Evolutionary conservation across 164 flowering plant genomes (phyloP), one percentile per base, ranked within the genome.

Genomic region (Cinnamomum micranthum): DNA sequence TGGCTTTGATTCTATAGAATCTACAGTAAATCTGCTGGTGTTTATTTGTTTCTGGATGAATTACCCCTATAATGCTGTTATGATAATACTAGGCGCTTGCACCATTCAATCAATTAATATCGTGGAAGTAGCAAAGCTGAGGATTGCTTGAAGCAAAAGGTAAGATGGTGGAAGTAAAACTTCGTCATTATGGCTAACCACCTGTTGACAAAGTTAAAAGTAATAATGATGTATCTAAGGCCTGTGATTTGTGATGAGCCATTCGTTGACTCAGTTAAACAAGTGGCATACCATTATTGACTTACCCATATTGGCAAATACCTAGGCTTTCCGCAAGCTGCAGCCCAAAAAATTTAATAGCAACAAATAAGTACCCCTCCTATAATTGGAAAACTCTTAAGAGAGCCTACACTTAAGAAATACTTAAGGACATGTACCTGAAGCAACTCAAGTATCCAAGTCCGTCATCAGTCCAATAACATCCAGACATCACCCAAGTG

Each of bases 391-490:
- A 41, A 41, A 41, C 47, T 41, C 47, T 7, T 41, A 7, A 41
- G 47, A 41, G 55, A 71, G 66, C 47, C 27, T 31, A 63, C 28
- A 77, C 73, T 11, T 17, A 73, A 52, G 13, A 66, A 67, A 72
- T 25, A 24, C 58, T 41, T 20, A 66, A 60, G 67, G 70, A 63
- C 20, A 76, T 82, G 5, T 83, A 93, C 98, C 81, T 91, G 99
- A 76, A 95, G 93, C 83, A 88, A 89, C 84, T 95, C 99, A 87
- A 87, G 74, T 92, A 87, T 69, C 99, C 99, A 62, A 95, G 85
- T 20, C 98, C 99, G 81, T 95, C 99, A 82, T 95, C 98, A 58
- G 97, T 92, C 99, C 99, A 95, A 71, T 93, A n/a, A 95, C 77
- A 51, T 82, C 99, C 98, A 95, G 77, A 91, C 94, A 80, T 93